A percentile compares a stretch with the other conserved stretches of the same genome.
Evolutionary conservation across 2,329 filamentous ascomycete species (phyloP).

Genomic region (Aspergillus brasiliensis): DNA sequence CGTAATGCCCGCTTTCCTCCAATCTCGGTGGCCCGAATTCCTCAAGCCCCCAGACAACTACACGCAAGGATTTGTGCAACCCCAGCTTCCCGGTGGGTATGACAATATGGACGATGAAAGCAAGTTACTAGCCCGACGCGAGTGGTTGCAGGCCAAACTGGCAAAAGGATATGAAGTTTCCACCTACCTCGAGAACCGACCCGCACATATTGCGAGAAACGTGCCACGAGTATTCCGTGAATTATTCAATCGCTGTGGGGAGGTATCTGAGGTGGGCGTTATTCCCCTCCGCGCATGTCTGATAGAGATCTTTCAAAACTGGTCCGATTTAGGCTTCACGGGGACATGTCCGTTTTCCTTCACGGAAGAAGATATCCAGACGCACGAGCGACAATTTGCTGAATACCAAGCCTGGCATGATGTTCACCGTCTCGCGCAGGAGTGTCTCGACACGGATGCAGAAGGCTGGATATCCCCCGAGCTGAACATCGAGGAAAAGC

Average conservation of each 20-base stretch:
- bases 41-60: conserved; percentile 26
- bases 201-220: conserved; percentile 24
- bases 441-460: conserved; percentile 34
- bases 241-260: conserved; percentile 36
- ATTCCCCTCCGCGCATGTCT: conserved; percentile 38
- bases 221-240: conserved; percentile 34
- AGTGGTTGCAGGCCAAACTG: conserved; percentile 22
- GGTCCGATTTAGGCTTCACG: conserved; percentile 28
- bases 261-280: conserved; percentile 28
- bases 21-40: conserved; percentile 31
- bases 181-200: conserved; percentile 25
- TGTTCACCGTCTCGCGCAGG: conserved; percentile 28
- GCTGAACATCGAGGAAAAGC: conserved; percentile 29
- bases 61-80: conserved; percentile 16
- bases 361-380: conserved; percentile 29
- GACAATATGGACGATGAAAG: neutral
- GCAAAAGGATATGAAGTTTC: conserved; percentile 36
- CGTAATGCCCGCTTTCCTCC: conserved; percentile 32
- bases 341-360: conserved; percentile 33
- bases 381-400: conserved; percentile 32
- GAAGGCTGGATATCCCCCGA: conserved; percentile 40
- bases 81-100: conserved; percentile 4
- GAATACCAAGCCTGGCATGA: conserved; percentile 33
- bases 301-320: conserved; percentile 33
- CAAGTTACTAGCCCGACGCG: conserved; percentile 16